Percentiles rank a stretch among this genome's conserved stretches.
These are phyloP conservation scores for sweet orange (Citrus sinensis) DNA, from an alignment of 345 rosid species.

Conservation along the genomic window DVS_A1.0 CM039169.1:19484501-19485000, in stretches of 20 bases:
- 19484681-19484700: neutral
- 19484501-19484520: neutral
- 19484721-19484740: neutral
- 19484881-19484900: slow-evolving; percentile 68
- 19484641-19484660: neutral
- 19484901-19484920: slow-evolving; percentile 66
- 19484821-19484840: slow-evolving; percentile 65
- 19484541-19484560: neutral
- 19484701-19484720: neutral
- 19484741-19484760: neutral
- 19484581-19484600: neutral
- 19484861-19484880: slow-evolving; percentile 90
- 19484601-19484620: neutral
- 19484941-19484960: slow-evolving; percentile 95
- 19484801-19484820: neutral
- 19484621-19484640: neutral
- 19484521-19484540: too few species aligned
- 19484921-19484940: slow-evolving; percentile 84
- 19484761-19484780: neutral
- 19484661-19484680: neutral
- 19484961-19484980: slow-evolving; percentile 71
- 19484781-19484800: neutral
- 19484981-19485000: slow-evolving; percentile 50
- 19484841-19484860: slow-evolving; percentile 98
- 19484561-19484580: neutral